phyloP scores from a whole-genome alignment of 345 rosid genomes.

The Brassica carinata region DNA sequence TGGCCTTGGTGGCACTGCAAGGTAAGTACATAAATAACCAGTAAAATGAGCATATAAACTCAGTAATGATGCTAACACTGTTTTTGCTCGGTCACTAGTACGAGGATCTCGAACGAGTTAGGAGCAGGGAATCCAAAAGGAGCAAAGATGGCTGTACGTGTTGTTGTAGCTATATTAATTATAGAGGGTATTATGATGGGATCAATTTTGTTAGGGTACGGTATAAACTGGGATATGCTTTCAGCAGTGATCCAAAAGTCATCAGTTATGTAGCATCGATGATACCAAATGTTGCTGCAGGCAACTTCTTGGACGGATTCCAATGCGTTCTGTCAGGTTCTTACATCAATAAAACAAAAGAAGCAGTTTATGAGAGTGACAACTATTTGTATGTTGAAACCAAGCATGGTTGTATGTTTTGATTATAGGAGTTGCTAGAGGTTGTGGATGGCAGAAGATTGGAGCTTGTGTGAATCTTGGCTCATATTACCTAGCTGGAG shows the following conservation, averaged over 20 bases:
- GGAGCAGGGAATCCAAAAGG: slow-evolving; percentile 54
- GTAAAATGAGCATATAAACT: not conserved
- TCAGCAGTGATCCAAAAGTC: slow-evolving; percentile 53
- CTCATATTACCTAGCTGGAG: slow-evolving; percentile 47
- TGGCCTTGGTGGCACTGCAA: slow-evolving; percentile 71
- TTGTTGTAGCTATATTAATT: slow-evolving; percentile 41
- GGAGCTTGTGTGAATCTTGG: slow-evolving; percentile 50
- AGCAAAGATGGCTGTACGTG: slow-evolving; percentile 55
- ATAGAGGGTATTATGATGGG: slow-evolving; percentile 49
- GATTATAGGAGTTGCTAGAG: slow-evolving; percentile 47
- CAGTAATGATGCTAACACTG: not conserved
- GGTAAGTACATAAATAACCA: slow-evolving; percentile 41
- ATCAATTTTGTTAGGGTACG: slow-evolving; percentile 43
- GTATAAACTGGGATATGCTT: slow-evolving; percentile 54
- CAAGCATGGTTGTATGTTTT: not conserved
- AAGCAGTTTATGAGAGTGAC: not conserved
- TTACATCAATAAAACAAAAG: not conserved
- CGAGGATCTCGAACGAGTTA: slow-evolving; percentile 64
- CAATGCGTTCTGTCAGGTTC: slow-evolving; percentile 66
- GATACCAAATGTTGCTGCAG: slow-evolving; percentile 53
- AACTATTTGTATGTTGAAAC: not conserved
- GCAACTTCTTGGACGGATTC: slow-evolving; percentile 58
- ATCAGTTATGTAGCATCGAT: slow-evolving; percentile 47
- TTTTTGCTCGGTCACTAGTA: slow-evolving; percentile 34
- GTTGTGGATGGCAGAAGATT: slow-evolving; percentile 53